Evolutionary conservation across 805 yeast species (phyloP), one percentile per base, ranked within the genome.

Genomic region (Lachancea sp.): DNA sequence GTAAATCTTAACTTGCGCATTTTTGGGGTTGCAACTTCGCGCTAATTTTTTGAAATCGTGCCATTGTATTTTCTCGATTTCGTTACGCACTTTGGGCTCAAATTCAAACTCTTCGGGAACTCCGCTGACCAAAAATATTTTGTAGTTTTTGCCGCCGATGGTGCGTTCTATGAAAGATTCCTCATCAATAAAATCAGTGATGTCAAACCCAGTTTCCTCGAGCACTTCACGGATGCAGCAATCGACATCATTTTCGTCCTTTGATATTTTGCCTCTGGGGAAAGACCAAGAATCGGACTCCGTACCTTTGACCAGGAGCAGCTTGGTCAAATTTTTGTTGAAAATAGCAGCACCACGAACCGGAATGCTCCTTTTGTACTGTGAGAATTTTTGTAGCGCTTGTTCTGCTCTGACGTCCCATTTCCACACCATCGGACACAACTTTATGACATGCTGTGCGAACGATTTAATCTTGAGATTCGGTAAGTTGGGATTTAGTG

Each of bases 241-340:
- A 40, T 75, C 79, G 5, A 78, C 72, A 61, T 92, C 98, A 12
- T 78, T 68, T 66, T 92, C 99, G 56, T 81, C 94, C 58, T 92
- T 89, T 28, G 94, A 85, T 42, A 92, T 92, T 63, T 92, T 92
- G 5, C 99, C 99, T 60, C 96, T 71, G 5, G 99, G 99, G 55
- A 92, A 92, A 6, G 96, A 83, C 97, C 97, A 92, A 1, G 83
- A 65, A n/a, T 71, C 59, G 9, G 88, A 74, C 47, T 85, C 94
- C 36, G 80, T 78, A 3, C 96, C 97, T 56, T 85, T 80, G 4
- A 92, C 95, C 48, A 92, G 65, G 21, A 94, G 57, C 8, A 86
- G 68, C 55, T 84, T 86, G 41, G 78, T 74, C 67, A 87, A 60
- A 24, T 72, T 74, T 39, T 73, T 68, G 56, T 86, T 88, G 54